Evolutionary conservation across 225 moss, liverwort and hornwort genomes (phyloP).

Genomic region (Lunularia cruciata): DNA sequence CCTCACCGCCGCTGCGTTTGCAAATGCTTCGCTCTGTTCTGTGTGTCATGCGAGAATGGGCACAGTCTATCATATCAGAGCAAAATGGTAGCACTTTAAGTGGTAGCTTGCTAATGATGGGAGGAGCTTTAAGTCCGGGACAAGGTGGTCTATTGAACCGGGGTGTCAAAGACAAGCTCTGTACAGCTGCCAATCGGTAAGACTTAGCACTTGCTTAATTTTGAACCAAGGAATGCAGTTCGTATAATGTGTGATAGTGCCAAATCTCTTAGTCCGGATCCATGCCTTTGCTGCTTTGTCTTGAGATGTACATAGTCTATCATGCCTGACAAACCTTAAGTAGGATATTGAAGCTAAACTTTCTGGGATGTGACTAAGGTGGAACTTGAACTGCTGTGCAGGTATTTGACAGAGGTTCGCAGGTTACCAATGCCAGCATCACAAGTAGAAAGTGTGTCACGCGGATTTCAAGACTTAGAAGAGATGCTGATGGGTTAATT

Average conservation of each 20-base stretch:
- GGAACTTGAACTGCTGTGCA: constrained; percentile 29
- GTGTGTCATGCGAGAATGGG: constrained; percentile 94
- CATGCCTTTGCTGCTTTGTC: too few species aligned
- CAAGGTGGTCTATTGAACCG: constrained; percentile 56
- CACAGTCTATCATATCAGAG: constrained; percentile 60
- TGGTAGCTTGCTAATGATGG: constrained; percentile 58
- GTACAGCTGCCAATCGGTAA: constrained; percentile 81
- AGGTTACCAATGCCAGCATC: constrained; percentile 67
- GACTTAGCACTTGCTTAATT: neutral
- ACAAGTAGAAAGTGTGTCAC: constrained; percentile 70
- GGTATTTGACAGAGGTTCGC: constrained; percentile 93
- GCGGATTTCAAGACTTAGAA: constrained; percentile 88
- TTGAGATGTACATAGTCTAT: neutral
- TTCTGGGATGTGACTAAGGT: neutral
- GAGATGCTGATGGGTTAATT: constrained; percentile 55
- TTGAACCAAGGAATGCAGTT: neutral
- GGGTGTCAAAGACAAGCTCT: constrained; percentile 86
- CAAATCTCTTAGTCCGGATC: too few species aligned
- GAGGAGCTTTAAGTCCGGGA: constrained; percentile 53
- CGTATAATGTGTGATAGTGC: too few species aligned
- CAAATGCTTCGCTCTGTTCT: constrained; percentile 94
- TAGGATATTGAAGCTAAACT: too few species aligned
- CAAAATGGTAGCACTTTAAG: constrained; percentile 61
- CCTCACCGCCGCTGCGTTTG: constrained; percentile 74
- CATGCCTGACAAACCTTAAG: too few species aligned